Evolutionary conservation across 2,329 filamentous ascomycete genomes (phyloP).

Genomic region (Achaetomium macrosporum): DNA sequence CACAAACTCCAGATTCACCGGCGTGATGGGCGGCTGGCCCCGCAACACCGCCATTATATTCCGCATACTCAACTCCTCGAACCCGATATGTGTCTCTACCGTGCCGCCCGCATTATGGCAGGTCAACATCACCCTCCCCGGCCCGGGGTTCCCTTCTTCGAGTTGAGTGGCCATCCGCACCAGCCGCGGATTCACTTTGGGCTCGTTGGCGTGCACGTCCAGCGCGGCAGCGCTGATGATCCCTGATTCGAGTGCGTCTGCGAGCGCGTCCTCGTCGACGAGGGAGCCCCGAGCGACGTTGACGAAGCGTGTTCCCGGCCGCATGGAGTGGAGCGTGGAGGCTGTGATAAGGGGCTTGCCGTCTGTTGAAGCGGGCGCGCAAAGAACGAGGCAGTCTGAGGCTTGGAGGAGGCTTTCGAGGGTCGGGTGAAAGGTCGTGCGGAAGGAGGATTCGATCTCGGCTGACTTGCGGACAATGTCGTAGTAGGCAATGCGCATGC

Average conservation of each 20-base stretch:
- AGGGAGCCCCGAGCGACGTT: slow-evolving; percentile 61
- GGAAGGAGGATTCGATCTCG: slow-evolving; percentile 36
- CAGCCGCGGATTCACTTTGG: slow-evolving; percentile 45
- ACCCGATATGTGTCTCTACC: slow-evolving; percentile 59
- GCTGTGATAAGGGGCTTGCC: slow-evolving; percentile 44
- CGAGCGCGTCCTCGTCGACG: slow-evolving; percentile 59
- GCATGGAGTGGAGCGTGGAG: slow-evolving; percentile 45
- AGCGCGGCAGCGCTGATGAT: slow-evolving; percentile 49
- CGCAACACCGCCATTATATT: slow-evolving; percentile 57
- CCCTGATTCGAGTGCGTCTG: slow-evolving; percentile 50
- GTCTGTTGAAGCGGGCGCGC: slow-evolving; percentile 48
- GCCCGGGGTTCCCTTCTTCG: neutral
- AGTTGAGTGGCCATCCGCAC: slow-evolving; percentile 29
- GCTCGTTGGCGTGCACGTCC: slow-evolving; percentile 60
- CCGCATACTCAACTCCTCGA: slow-evolving; percentile 61
- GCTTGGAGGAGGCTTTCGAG: slow-evolving; percentile 47
- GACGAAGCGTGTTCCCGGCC: slow-evolving; percentile 52
- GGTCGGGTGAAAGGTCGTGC: slow-evolving; percentile 44
- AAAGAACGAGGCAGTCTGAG: slow-evolving; percentile 57
- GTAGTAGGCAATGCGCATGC: slow-evolving; percentile 61
- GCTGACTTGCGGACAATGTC: slow-evolving; percentile 49
- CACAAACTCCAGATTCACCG: slow-evolving; percentile 56
- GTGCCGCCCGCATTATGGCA: slow-evolving; percentile 64
- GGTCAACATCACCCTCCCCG: slow-evolving; percentile 51
- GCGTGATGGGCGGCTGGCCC: slow-evolving; percentile 48